Base-by-base conservation (phyloP, 495 filamentous ascomycete species). In the Oidiodendron maius region DNA sequence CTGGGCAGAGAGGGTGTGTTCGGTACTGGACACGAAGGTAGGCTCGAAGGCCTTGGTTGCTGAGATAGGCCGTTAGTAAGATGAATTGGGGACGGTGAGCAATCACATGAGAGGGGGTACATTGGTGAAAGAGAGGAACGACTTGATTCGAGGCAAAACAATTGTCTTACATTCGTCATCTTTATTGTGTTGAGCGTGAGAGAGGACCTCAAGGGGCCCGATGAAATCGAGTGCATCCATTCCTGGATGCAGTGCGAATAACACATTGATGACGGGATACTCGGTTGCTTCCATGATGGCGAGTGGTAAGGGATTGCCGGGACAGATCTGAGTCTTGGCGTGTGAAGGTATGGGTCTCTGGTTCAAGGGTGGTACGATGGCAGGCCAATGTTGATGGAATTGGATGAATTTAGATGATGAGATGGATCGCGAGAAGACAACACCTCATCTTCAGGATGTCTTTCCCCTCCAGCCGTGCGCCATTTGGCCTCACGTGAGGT, bases 181-280 rank as follows among this genome's bases (percentile, higher is more conserved):
- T 44, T 70, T 66, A 42, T 86, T 74, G 52, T 86, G 81, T 44
- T 67, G 69, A 53, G 81, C 78, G 25, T 64, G 65, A 49, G 61
- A 69, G 42, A 88, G 67, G 50, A 82, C 71, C 62, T 87, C 82
- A 36, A 86, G 68, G 17, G 84, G 82, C 16, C 82, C 84, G 24
- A 74, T 68, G 55, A 85, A 80, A 69, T 87, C 84, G 59, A 87
- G 62, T 22, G 72, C 66, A 56, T 80, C 73, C 48, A 70, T 72
- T 44, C 67, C 65, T 3, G 62, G 48, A 51, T 72, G 56, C 28
- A 81, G 54, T 11, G 74, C 48, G 37, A 78, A 67, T 48, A 79
- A 66, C 45, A 79, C 75, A 63, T 76, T 69, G 67, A 78, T 69
- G 42, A 63, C 54, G 18, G 56, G 56, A 37, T 55, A 26, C 32